Percentiles rank a stretch among this genome's conserved stretches.
phyloP scores from a whole-genome alignment of 176 grass and related monocot species.

The Cymbopogon citratus region DNA sequence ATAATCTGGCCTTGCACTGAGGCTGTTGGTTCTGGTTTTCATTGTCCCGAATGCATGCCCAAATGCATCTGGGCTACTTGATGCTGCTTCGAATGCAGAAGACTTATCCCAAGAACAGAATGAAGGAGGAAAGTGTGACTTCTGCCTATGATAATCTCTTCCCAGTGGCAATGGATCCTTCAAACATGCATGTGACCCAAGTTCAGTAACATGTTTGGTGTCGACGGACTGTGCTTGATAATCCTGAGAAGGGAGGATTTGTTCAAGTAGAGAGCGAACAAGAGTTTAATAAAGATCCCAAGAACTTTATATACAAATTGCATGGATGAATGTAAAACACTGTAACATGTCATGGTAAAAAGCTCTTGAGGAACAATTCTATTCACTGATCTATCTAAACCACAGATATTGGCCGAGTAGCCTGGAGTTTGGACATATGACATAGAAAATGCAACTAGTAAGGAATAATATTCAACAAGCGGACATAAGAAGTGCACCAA shows the following conservation, averaged over 20 bases:
- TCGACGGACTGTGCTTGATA: constrained; percentile 5
- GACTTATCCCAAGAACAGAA: constrained; percentile 16
- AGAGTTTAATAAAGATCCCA: not conserved
- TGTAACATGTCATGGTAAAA: not conserved
- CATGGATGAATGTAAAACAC: not conserved
- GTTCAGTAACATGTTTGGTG: constrained; percentile 21
- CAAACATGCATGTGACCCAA: constrained; percentile 22
- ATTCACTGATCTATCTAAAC: not conserved
- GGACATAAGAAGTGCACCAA: not conserved
- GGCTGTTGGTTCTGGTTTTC: constrained; percentile 5
- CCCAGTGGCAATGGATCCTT: constrained; percentile 19
- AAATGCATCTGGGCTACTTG: constrained; percentile 17
- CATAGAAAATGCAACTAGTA: not conserved
- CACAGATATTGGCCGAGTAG: not conserved
- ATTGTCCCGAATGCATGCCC: constrained; percentile 10
- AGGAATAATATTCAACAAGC: not conserved
- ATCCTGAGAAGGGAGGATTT: constrained; percentile 26
- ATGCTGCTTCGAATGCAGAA: constrained; percentile 17
- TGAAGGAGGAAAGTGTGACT: constrained; percentile 18
- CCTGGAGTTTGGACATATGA: not conserved
- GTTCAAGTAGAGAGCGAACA: not conserved
- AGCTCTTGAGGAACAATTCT: not conserved
- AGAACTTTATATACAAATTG: not conserved
- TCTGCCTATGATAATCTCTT: constrained; percentile 29
- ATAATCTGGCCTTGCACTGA: constrained; percentile 15